phyloP scores from a whole-genome alignment of 2,329 filamentous ascomycete genomes.

The Clonostachys chloroleuca region DNA sequence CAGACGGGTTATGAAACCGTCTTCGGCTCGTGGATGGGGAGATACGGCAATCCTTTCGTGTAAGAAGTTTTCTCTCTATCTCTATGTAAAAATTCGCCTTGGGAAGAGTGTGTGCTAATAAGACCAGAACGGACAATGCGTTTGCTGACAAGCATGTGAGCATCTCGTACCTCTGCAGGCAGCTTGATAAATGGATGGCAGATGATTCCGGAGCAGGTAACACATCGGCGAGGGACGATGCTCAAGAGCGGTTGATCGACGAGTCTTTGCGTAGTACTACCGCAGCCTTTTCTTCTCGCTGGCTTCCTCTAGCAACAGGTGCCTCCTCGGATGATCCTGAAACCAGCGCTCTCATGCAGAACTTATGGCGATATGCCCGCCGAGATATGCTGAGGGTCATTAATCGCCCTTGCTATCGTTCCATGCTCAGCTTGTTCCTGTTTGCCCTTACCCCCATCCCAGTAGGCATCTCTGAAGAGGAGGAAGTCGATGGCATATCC shows the following conservation, averaged over 20 bases:
- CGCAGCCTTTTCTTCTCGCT: slow-evolving; percentile 18
- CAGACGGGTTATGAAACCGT: slow-evolving; percentile 27
- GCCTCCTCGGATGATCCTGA: slow-evolving; percentile 1
- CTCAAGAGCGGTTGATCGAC: slow-evolving; percentile 13
- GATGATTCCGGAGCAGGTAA: slow-evolving; percentile 6
- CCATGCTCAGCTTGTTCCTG: slow-evolving; percentile 30
- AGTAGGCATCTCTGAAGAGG: slow-evolving; percentile 28
- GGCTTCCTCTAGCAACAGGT: slow-evolving; percentile 15
- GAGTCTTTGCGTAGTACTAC: slow-evolving; percentile 17
- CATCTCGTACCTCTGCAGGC: slow-evolving; percentile 17
- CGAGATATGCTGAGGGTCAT: slow-evolving; percentile 31
- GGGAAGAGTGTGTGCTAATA: slow-evolving; percentile 1
- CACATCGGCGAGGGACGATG: slow-evolving; percentile 4
- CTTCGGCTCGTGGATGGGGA: slow-evolving; percentile 35
- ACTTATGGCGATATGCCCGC: slow-evolving; percentile 26
- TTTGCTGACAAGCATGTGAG: slow-evolving; percentile 20
- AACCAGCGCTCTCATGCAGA: slow-evolving; percentile 10
- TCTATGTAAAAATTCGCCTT: too few relatives aligned
- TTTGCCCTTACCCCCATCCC: slow-evolving; percentile 34
- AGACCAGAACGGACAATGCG: slow-evolving; percentile 8
- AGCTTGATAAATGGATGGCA: slow-evolving; percentile 27
- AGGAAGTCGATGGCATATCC: slow-evolving; percentile 30
- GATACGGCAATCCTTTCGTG: slow-evolving; percentile 34
- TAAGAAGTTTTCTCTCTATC: slow-evolving; percentile 11
- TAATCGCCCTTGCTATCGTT: slow-evolving; percentile 32